A percentile compares a stretch with the other conserved stretches of the same genome.
Conservation (phyloP, 129 eudicot species). For the Flaveria brownii region DNA sequence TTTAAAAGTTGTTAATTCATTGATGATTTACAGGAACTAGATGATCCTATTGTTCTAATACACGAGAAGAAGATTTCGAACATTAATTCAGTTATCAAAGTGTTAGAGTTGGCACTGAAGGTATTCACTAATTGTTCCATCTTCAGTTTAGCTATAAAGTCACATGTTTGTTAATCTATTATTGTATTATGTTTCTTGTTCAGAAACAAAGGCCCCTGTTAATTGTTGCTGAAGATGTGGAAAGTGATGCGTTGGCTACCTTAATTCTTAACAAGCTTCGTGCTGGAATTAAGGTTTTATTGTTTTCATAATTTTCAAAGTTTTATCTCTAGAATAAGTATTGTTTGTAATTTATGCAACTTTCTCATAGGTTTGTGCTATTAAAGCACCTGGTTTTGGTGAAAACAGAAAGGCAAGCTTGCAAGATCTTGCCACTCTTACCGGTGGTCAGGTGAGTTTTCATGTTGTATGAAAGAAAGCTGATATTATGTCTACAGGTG, state of each 20-base stretch:
- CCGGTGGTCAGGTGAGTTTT: conserved; percentile 68
- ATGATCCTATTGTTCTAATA: conserved; percentile 78
- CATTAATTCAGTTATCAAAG: conserved; percentile 70
- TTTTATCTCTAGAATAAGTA: background rate
- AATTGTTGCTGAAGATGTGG: conserved; percentile 85
- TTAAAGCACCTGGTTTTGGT: conserved; percentile 95
- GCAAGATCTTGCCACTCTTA: conserved; percentile 80
- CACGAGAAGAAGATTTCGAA: conserved; percentile 88
- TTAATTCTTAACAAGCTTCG: conserved; percentile 83
- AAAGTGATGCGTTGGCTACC: conserved; percentile 88
- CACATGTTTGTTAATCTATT: background rate
- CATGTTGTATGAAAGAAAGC: background rate
- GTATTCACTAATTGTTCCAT: conserved; percentile 29
- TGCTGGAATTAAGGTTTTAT: conserved; percentile 71
- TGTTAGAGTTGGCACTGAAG: conserved; percentile 85
- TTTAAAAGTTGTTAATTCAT: conserved; percentile 9
- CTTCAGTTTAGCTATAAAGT: conserved; percentile 8
- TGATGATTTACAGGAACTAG: conserved; percentile 60
- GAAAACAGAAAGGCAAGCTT: conserved; percentile 73
- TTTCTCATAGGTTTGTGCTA: conserved; percentile 64
- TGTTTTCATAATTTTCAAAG: background rate
- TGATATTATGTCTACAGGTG: background rate
- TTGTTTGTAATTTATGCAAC: conserved; percentile 4
- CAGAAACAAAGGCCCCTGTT: conserved; percentile 77
- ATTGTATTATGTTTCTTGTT: conserved; percentile 14